Evolutionary conservation across 2,329 filamentous ascomycete species (phyloP).

Genomic region (Pezicula neosporulosa): DNA sequence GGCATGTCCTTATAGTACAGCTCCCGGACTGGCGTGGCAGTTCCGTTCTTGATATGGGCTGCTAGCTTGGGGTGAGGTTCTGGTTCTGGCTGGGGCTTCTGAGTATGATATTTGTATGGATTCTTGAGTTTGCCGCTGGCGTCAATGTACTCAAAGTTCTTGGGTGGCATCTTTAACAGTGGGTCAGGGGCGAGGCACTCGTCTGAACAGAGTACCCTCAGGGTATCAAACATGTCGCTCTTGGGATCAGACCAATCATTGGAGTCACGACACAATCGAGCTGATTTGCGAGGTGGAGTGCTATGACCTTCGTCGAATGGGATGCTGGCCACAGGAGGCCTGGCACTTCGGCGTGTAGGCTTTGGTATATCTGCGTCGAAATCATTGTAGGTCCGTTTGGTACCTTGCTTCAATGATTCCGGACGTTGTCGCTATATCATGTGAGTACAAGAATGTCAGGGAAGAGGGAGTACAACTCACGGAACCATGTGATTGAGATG

Average conservation of each 20-base stretch:
- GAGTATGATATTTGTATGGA: conserved; percentile 9
- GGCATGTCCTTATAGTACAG: conserved; percentile 17
- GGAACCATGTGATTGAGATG: neutral
- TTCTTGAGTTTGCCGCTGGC: conserved; percentile 12
- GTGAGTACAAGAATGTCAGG: neutral
- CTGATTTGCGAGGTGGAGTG: neutral
- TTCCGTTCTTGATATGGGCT: conserved; percentile 17
- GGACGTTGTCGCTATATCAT: neutral
- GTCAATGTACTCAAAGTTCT: conserved; percentile 13
- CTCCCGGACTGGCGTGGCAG: conserved; percentile 7
- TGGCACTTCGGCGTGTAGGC: neutral
- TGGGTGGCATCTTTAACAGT: conserved; percentile 12
- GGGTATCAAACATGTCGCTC: conserved; percentile 15
- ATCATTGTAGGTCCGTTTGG: conserved; percentile 1
- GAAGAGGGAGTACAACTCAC: neutral
- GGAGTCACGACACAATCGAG: neutral
- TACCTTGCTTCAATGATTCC: neutral
- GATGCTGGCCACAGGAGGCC: neutral
- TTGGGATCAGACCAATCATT: conserved; percentile 16
- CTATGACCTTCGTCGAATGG: neutral
- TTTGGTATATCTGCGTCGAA: neutral
- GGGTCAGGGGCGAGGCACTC: conserved; percentile 12
- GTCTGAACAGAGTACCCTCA: conserved; percentile 12
- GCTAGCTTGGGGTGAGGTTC: conserved; percentile 19
- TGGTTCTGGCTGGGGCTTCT: neutral